Evolutionary conservation across 208 protist genomes (phyloP).

Genomic region (Herpetomonas tarakana): DNA sequence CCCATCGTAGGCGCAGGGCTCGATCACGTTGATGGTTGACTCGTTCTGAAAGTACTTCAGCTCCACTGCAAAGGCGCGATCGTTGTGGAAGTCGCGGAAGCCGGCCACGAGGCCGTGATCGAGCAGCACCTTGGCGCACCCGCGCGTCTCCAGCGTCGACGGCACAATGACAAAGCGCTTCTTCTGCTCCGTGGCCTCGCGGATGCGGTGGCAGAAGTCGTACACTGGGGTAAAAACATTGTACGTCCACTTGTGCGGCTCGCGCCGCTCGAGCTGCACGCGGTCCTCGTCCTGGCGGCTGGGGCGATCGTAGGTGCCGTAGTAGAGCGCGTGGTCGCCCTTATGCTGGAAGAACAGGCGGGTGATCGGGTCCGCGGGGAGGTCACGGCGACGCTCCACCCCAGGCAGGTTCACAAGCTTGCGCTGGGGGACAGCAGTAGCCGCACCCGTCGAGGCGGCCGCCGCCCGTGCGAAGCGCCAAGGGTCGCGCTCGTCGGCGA

Average conservation of each 20-base stretch:
- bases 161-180: slow-evolving; percentile 91
- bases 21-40: slow-evolving; percentile 84
- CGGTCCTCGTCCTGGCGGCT: slow-evolving; percentile 76
- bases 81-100: slow-evolving; percentile 92
- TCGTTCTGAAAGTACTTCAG: slow-evolving; percentile 91
- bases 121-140: slow-evolving; percentile 83
- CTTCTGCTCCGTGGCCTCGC: slow-evolving; percentile 80
- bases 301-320: slow-evolving; percentile 83
- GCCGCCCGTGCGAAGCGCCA: slow-evolving; percentile 15
- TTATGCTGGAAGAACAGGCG: slow-evolving; percentile 92
- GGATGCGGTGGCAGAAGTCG: slow-evolving; percentile 89
- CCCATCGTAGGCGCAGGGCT: slow-evolving; percentile 83
- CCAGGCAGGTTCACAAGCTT: slow-evolving; percentile 76
- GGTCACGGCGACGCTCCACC: slow-evolving; percentile 75
- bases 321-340: slow-evolving; percentile 89
- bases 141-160: slow-evolving; percentile 83
- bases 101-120: slow-evolving; percentile 86
- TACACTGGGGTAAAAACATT: slow-evolving; percentile 82
- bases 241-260: slow-evolving; percentile 63
- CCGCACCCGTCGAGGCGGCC: slow-evolving; percentile 10
- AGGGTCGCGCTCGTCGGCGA: slow-evolving; percentile 70
- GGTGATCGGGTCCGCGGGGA: slow-evolving; percentile 89
- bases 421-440: slow-evolving; percentile 26
- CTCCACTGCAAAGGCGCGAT: slow-evolving; percentile 89
- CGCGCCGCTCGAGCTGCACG: slow-evolving; percentile 81